These are phyloP conservation scores for Pleurotus citrinopileatus DNA, from an alignment of 768 basidiomycete genomes.

Conservation along the genomic window DNA sequence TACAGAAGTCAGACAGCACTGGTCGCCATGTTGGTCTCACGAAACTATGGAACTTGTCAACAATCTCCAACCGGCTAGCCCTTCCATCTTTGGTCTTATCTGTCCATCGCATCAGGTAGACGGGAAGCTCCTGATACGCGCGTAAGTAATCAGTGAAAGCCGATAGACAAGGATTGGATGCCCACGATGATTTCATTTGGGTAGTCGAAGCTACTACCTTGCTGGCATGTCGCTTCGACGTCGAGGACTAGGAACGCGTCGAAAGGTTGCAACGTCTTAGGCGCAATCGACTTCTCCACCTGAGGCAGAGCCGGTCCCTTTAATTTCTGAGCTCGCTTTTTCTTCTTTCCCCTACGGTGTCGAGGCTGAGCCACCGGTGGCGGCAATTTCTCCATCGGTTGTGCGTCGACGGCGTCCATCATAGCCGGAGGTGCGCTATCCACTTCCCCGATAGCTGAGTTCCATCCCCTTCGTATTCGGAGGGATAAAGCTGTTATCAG, in stretches of 20 bases:
- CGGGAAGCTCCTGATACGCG: conserved; percentile 81
- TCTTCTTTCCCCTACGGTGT: conserved; percentile 1
- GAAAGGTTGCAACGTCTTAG: conserved; percentile 42
- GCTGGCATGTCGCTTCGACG: conserved; percentile 81
- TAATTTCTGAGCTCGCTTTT: neutral
- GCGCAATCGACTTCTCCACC: conserved; percentile 5
- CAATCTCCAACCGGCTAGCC: conserved; percentile 59
- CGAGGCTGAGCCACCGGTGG: neutral
- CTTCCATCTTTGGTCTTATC: conserved; percentile 50
- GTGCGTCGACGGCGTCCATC: neutral
- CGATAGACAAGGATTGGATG: conserved; percentile 17
- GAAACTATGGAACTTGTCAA: conserved; percentile 85
- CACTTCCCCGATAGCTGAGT: neutral
- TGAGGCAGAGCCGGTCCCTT: conserved; percentile 13
- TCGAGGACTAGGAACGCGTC: conserved; percentile 88
- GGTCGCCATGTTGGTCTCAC: conserved; percentile 89
- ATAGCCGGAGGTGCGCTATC: neutral
- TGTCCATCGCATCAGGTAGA: conserved; percentile 83
- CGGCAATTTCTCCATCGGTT: neutral
- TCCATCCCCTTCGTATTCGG: neutral
- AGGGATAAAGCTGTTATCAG: neutral
- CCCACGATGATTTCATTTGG: conserved; percentile 96
- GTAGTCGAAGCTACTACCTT: conserved; percentile 70
- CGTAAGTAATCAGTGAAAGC: neutral
- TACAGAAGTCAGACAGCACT: conserved; percentile 80